Percentiles rank a stretch among this genome's conserved stretches.
Conservation (phyloP, 345 rosid genomes). For the Acer campestre region DNA sequence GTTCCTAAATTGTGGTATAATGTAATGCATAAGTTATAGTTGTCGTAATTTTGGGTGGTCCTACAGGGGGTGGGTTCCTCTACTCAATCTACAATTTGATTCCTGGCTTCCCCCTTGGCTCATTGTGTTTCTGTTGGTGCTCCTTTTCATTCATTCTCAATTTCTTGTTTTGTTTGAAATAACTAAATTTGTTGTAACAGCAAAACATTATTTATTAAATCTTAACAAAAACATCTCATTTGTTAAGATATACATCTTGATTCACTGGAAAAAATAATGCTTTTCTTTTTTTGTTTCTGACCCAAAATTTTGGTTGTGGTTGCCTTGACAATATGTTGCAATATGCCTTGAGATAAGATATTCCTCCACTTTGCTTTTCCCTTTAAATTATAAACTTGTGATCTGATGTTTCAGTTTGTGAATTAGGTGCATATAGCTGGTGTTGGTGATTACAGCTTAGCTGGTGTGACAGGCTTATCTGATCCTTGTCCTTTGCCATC, state of each 20-base stretch:
- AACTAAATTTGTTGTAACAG: neutral
- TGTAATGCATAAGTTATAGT: neutral
- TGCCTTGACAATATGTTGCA: neutral
- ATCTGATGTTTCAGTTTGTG: conserved; percentile 13
- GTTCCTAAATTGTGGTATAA: too few species aligned
- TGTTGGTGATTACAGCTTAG: conserved; percentile 87
- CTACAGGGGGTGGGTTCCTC: neutral
- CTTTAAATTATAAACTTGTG: neutral
- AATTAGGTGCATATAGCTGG: conserved; percentile 97
- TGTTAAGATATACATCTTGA: neutral
- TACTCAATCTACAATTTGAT: neutral
- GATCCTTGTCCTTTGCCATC: conserved; percentile 99
- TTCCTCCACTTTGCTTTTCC: neutral
- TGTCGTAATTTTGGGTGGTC: neutral
- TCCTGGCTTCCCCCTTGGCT: neutral
- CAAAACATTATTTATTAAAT: neutral
- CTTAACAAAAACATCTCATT: neutral
- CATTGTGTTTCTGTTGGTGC: neutral
- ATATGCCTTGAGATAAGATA: neutral
- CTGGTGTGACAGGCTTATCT: conserved; percentile 72
- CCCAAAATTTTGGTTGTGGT: neutral
- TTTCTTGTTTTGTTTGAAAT: neutral
- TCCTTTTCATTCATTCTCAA: neutral
- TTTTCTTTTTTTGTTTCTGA: neutral
- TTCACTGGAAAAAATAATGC: neutral